These are phyloP conservation scores for Hypseocharis bilobata DNA, from an alignment of 441 rosid species.

Conservation along the genomic window DNA sequence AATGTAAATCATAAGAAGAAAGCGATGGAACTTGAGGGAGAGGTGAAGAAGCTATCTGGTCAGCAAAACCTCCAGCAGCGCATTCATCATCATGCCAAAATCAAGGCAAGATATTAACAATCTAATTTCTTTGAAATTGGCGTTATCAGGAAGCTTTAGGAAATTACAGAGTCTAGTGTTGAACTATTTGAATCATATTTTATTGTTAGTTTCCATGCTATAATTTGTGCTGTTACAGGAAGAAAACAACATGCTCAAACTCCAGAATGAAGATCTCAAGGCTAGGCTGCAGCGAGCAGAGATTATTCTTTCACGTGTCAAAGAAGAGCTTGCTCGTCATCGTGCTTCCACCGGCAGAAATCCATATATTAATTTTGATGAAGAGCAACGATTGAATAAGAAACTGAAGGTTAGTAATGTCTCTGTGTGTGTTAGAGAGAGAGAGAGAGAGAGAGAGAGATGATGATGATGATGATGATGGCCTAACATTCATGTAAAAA, in stretches of 20 bases:
- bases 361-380: slow-evolving; percentile 43
- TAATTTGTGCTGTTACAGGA: slow-evolving; percentile 45
- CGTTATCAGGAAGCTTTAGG: background rate
- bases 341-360: slow-evolving; percentile 55
- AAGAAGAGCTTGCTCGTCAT: slow-evolving; percentile 74
- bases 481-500: slow-evolving; percentile 11
- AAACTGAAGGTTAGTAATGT: slow-evolving; percentile 48
- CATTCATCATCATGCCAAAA: slow-evolving; percentile 85
- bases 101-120: slow-evolving; percentile 55
- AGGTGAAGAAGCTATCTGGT: slow-evolving; percentile 65
- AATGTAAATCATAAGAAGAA: slow-evolving; percentile 55
- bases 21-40: slow-evolving; percentile 69
- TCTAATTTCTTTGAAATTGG: slow-evolving; percentile 2
- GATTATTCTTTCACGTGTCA: slow-evolving; percentile 50
- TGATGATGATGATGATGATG: background rate
- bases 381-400: slow-evolving; percentile 40
- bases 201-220: background rate
- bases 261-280: slow-evolving; percentile 68
- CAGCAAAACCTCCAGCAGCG: slow-evolving; percentile 90
- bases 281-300: slow-evolving; percentile 54
- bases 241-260: slow-evolving; percentile 72
- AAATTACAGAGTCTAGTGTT: background rate
- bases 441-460: background rate
- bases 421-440: too few species aligned
- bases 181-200: background rate